Percentiles rank a stretch among this genome's conserved stretches.
Evolutionary conservation across 768 basidiomycete genomes (phyloP).

Genomic region (Gymnopilus junonius): DNA sequence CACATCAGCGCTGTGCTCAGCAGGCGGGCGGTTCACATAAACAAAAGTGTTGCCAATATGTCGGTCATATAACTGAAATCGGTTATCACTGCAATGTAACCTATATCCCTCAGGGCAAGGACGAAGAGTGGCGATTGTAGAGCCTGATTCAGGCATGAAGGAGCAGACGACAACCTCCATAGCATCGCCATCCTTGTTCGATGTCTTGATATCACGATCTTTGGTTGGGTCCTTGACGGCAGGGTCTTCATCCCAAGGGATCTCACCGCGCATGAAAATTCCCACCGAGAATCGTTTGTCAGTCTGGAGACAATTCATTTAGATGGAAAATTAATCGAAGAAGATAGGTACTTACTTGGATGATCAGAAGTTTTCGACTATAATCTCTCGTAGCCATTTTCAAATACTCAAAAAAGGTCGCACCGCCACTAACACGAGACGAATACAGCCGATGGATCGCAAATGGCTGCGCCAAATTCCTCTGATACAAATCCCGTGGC

Average conservation of each 20-base stretch:
- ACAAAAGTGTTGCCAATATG: slow-evolving; percentile 58
- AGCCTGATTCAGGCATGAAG: slow-evolving; percentile 58
- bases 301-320: slow-evolving; percentile 39
- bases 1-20: slow-evolving; percentile 49
- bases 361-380: slow-evolving; percentile 57
- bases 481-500: slow-evolving; percentile 51
- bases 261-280: slow-evolving; percentile 63
- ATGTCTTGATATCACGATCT: slow-evolving; percentile 39
- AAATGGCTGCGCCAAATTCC: slow-evolving; percentile 55
- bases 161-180: slow-evolving; percentile 62
- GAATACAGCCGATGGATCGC: slow-evolving; percentile 65
- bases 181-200: slow-evolving; percentile 12
- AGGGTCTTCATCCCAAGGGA: slow-evolving; percentile 63
- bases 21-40: slow-evolving; percentile 54
- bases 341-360: slow-evolving; percentile 46
- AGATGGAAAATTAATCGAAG: not conserved
- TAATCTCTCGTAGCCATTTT: slow-evolving; percentile 59
- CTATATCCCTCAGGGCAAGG: slow-evolving; percentile 58
- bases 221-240: slow-evolving; percentile 46
- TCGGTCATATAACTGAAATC: slow-evolving; percentile 63
- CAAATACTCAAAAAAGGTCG: slow-evolving; percentile 67
- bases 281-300: slow-evolving; percentile 66
- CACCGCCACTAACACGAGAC: slow-evolving; percentile 52
- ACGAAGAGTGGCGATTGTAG: slow-evolving; percentile 49
- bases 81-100: slow-evolving; percentile 58